Conservation (phyloP, 2,329 filamentous ascomycete species). For the Pyrenophora teres region DNA sequence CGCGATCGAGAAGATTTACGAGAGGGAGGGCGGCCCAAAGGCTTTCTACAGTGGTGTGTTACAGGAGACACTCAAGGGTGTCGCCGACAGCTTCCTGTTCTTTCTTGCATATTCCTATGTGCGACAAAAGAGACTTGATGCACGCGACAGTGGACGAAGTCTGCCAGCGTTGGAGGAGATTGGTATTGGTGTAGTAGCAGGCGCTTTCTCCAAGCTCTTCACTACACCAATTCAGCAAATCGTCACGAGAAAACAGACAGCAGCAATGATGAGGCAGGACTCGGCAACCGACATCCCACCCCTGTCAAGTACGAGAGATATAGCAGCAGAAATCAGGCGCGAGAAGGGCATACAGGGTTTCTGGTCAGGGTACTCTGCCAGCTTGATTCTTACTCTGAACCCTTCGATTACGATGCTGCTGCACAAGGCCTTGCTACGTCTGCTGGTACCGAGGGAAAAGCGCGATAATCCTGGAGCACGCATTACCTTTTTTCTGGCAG, state of each 20-base stretch:
- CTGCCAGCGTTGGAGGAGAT: conserved; percentile 74
- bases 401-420: conserved; percentile 85
- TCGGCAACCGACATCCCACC: conserved; percentile 36
- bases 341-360: conserved; percentile 77
- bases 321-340: conserved; percentile 64
- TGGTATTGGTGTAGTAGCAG: conserved; percentile 72
- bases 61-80: conserved; percentile 53
- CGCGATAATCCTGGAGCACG: conserved; percentile 58
- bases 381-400: conserved; percentile 79
- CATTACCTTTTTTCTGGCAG: conserved; percentile 70
- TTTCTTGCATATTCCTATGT: conserved; percentile 77
- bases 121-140: conserved; percentile 50
- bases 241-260: conserved; percentile 79
- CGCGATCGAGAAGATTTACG: conserved; percentile 72
- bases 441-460: conserved; percentile 60
- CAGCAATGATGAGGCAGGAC: conserved; percentile 55
- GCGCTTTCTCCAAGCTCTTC: conserved; percentile 73
- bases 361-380: conserved; percentile 87
- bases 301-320: conserved; percentile 56
- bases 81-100: conserved; percentile 79
- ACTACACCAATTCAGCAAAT: conserved; percentile 83
- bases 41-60: conserved; percentile 65
- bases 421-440: conserved; percentile 70
- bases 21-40: conserved; percentile 68
- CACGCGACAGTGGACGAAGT: conserved; percentile 35